A percentile compares a stretch with the other conserved stretches of the same genome.
These are phyloP conservation scores for Penicillium brevicompactum DNA, from an alignment of 2,329 filamentous ascomycete genomes.

Conservation along the genomic window DNA sequence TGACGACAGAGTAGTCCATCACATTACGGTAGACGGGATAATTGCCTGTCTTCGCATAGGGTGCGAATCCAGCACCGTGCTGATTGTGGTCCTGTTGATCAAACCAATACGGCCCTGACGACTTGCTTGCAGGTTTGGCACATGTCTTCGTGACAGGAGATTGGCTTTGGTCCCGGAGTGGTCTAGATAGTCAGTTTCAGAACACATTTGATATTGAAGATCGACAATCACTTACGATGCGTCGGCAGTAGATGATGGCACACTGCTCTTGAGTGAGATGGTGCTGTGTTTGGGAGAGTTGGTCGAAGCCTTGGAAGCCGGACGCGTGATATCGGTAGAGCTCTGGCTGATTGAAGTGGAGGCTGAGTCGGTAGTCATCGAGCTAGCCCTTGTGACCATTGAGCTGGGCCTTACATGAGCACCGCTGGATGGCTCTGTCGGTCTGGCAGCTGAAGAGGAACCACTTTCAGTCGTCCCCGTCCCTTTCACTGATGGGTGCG, in stretches of 20 bases:
- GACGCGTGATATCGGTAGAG: no score
- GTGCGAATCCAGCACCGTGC: conserved; percentile 25
- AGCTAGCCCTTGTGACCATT: no score
- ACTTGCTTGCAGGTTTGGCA: conserved; percentile 4
- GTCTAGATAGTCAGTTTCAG: background rate
- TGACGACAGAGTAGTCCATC: conserved; percentile 26
- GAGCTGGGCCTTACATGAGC: no score
- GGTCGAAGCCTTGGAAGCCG: no score
- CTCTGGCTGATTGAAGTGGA: no score
- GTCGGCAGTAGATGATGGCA: background rate
- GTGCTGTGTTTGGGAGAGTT: no score
- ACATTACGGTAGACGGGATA: conserved; percentile 35
- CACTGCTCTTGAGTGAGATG: no score
- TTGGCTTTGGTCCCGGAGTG: background rate
- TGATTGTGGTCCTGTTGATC: conserved; percentile 29
- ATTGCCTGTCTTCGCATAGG: conserved; percentile 12
- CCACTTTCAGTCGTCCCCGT: background rate
- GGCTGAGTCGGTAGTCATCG: no score
- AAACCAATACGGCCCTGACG: conserved; percentile 24
- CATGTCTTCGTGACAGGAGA: conserved; percentile 19
- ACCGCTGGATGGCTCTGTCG: no score
- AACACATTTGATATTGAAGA: background rate
- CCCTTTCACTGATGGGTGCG: background rate
- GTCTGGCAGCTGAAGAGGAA: no score
- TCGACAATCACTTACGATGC: background rate